phyloP scores from a whole-genome alignment of 768 basidiomycete species.

The Tulasnella calospora region DNA sequence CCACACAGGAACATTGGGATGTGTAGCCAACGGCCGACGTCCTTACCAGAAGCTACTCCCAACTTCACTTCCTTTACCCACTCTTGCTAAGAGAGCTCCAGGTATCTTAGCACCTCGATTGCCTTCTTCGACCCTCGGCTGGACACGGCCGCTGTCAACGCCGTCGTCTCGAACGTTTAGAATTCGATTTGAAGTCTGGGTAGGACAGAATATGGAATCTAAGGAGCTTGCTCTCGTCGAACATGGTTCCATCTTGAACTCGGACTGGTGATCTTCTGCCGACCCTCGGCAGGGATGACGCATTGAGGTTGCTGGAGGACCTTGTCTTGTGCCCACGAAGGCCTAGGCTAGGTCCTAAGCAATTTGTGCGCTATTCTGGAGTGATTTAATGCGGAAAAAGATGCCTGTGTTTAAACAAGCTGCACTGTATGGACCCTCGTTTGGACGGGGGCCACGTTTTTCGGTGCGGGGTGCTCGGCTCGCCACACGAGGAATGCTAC shows the following conservation, averaged over 20 bases:
- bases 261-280: background rate
- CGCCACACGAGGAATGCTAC: background rate
- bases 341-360: background rate
- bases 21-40: background rate
- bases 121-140: background rate
- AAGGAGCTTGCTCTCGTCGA: background rate
- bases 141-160: background rate
- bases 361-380: background rate
- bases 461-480: background rate
- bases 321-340: conserved; percentile 1
- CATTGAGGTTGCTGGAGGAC: background rate
- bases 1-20: background rate
- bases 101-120: background rate
- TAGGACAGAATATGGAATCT: background rate
- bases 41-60: background rate
- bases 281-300: background rate
- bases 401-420: background rate
- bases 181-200: background rate
- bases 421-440: background rate
- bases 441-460: background rate
- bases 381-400: background rate
- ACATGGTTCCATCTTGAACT: background rate
- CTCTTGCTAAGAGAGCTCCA: background rate
- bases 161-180: background rate
- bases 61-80: background rate